These are phyloP conservation scores for Leccinellum albellum DNA, from an alignment of 768 basidiomycete species.

Conservation along the genomic window DNA sequence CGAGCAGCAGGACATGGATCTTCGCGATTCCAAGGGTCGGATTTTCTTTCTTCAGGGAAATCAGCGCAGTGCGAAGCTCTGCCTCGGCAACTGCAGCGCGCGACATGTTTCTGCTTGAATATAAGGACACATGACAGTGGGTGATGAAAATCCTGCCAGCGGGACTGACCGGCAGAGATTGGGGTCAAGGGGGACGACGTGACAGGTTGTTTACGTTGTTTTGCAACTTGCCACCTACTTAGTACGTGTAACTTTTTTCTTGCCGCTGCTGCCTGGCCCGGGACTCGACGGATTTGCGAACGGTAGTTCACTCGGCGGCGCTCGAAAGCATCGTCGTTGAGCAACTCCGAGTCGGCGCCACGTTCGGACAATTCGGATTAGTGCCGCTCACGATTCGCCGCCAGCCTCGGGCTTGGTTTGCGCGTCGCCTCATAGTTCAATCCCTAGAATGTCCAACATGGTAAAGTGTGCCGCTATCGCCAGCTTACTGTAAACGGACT, in stretches of 20 bases:
- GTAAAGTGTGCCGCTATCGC: not conserved
- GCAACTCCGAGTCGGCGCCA: not conserved
- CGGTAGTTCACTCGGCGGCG: not conserved
- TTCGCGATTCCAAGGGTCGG: conserved; percentile 70
- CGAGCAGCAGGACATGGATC: conserved; percentile 60
- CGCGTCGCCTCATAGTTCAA: too few species aligned
- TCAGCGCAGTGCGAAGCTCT: conserved; percentile 54
- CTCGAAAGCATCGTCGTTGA: too few species aligned
- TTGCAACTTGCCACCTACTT: not conserved
- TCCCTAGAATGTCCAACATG: not conserved
- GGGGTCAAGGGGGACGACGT: not conserved
- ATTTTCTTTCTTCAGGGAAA: conserved; percentile 51
- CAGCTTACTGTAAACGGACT: not conserved
- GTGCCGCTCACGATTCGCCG: not conserved
- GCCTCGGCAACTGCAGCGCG: conserved; percentile 41
- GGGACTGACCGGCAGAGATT: not conserved
- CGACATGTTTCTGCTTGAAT: conserved; percentile 7
- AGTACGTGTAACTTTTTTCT: not conserved
- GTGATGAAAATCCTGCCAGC: not conserved
- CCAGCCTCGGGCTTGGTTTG: not conserved
- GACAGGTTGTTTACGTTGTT: not conserved
- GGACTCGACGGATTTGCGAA: not conserved
- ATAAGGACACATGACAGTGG: not conserved
- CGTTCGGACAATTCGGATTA: not conserved
- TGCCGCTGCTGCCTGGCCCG: too few species aligned